Evolutionary conservation across 352 stramenopile species (phyloP), one percentile per base, ranked within the genome.

Genomic region (Halophytophthora batemanensis): DNA sequence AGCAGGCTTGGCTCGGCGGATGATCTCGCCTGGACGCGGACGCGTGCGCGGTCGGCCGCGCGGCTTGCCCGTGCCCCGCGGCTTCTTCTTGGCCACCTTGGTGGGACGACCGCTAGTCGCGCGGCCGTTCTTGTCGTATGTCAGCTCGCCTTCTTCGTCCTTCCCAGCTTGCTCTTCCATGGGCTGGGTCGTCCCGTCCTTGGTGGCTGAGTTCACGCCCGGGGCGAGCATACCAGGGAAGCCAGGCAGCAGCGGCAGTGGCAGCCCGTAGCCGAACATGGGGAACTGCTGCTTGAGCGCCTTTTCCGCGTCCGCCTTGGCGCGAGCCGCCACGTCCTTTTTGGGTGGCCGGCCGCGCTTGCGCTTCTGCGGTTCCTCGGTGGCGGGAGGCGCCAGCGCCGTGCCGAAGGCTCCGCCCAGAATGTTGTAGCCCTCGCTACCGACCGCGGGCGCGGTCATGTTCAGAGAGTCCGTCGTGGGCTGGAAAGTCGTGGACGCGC

Each of bases 61-160:
- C 6, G 81, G 81, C 38, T 86, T 86, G 31, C 81, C 81, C 22
- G 78, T 87, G 38, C 76, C 77, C 12, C 81, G 75, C 4, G 70
- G 66, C 49, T 92, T 92, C 60, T 92, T 92, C 64, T 92, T 92
- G 0, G 74, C 64, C 36, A 67, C 52, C 49, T 89, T 87, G 31
- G 41, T 15, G 1, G 66, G 58, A 7, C 59, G 61, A 11, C 64
- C 69, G 2, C 36, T 39, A 2, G 58, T 61, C 31, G 14, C 51
- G 6, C 70, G 15, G 39, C 38, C 44, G 44, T 47, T 45, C 44
- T 51, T 55, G 38, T 61, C 54, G 31, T 45, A 53, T 4, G 18
- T 35, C 1, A 49, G 35, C 4, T 69, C 56, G 6, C 52, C 40
- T 12, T 21, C 63, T 33, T 72, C 70, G 5, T 79, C 66, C 19